phyloP scores from a whole-genome alignment of 2,329 filamentous ascomycete species.

The Diaporthe sp. region DNA sequence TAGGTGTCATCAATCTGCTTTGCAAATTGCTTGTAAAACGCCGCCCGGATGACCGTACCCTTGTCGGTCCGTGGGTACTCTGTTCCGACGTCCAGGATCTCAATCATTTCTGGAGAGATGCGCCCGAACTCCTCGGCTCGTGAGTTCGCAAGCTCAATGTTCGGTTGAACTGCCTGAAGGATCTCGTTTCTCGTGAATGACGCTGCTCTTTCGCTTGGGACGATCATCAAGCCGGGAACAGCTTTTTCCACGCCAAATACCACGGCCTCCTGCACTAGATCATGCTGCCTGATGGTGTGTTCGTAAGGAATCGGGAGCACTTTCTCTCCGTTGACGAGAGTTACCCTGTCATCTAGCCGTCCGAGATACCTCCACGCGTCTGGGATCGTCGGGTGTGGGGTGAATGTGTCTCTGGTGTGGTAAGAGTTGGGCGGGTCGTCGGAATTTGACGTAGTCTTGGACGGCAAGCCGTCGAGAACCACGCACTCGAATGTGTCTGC shows the following conservation, averaged over 20 bases:
- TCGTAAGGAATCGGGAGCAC: constrained; percentile 62
- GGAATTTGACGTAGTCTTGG: constrained; percentile 51
- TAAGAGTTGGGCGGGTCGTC: constrained; percentile 59
- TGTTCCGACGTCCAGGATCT: constrained; percentile 58
- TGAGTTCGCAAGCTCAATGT: constrained; percentile 63
- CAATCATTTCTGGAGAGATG: constrained; percentile 65
- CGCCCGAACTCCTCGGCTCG: constrained; percentile 64
- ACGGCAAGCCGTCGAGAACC: constrained; percentile 48
- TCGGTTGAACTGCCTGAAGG: constrained; percentile 61
- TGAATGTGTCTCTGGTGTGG: constrained; percentile 59
- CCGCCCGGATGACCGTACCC: constrained; percentile 66
- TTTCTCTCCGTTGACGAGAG: constrained; percentile 62
- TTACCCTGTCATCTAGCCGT: constrained; percentile 59
- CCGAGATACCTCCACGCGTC: constrained; percentile 60
- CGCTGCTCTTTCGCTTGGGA: constrained; percentile 59
- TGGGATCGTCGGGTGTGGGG: constrained; percentile 54
- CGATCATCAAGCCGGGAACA: constrained; percentile 65
- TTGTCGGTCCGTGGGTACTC: constrained; percentile 65
- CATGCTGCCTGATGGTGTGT: constrained; percentile 63
- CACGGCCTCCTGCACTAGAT: constrained; percentile 66
- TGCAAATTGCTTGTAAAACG: constrained; percentile 62
- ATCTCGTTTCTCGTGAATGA: constrained; percentile 54
- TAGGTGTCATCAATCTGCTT: constrained; percentile 62
- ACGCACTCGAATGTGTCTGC: constrained; percentile 49
- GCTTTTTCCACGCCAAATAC: constrained; percentile 68